Evolutionary conservation across 2,329 filamentous ascomycete species (phyloP).

Genomic region (Fusarium lateritium): DNA sequence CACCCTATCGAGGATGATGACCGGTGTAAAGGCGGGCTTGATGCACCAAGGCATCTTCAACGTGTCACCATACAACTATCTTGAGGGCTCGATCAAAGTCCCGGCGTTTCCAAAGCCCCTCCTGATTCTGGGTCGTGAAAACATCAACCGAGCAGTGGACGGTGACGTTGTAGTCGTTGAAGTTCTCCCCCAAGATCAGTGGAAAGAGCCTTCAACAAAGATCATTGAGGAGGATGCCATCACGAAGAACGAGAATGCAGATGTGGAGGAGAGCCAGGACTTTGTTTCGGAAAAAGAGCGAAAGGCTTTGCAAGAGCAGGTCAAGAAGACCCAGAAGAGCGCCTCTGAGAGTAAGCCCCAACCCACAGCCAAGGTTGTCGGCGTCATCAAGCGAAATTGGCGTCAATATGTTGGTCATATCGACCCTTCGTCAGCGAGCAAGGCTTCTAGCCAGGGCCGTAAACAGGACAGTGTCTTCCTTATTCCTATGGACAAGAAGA

Average conservation of each 20-base stretch:
- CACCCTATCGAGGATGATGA: conserved; percentile 92
- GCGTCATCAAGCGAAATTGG: conserved; percentile 96
- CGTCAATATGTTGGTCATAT: conserved; percentile 97
- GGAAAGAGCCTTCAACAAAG: conserved; percentile 96
- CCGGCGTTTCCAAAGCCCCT: conserved; percentile 91
- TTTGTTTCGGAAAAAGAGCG: conserved; percentile 92
- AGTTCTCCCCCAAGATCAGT: conserved; percentile 92
- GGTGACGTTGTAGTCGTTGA: conserved; percentile 95
- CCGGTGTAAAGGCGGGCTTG: conserved; percentile 88
- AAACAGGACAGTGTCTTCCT: conserved; percentile 95
- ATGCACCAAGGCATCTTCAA: conserved; percentile 97
- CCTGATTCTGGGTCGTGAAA: conserved; percentile 90
- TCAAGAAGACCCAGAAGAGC: conserved; percentile 85
- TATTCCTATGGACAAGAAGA: conserved; percentile 97
- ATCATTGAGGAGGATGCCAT: conserved; percentile 95
- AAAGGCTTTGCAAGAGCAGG: conserved; percentile 90
- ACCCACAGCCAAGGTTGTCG: conserved; percentile 92
- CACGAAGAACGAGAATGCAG: conserved; percentile 94
- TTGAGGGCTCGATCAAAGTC: conserved; percentile 93
- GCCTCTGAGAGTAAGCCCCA: conserved; percentile 83
- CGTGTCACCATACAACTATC: conserved; percentile 97
- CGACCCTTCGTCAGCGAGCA: conserved; percentile 86
- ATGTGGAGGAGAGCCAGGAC: conserved; percentile 80
- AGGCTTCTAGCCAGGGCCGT: conserved; percentile 80
- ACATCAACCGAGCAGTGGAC: conserved; percentile 94